Base-by-base conservation (phyloP, 1,284 basidiomycete species). In the Rhodotorula glutinis region DNA sequence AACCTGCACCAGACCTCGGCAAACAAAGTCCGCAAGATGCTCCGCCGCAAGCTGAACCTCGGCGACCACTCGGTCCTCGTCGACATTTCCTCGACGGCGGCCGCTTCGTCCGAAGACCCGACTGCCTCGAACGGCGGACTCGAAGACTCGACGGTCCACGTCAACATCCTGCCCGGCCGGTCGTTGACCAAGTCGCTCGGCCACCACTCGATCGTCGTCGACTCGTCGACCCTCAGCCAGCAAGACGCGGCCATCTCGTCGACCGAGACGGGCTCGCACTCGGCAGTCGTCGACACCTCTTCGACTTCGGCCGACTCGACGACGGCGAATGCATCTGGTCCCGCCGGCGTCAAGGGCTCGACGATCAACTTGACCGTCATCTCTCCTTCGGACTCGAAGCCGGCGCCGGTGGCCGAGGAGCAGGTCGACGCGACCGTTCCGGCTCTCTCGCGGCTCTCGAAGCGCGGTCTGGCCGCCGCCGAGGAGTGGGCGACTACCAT, bases 291-390 rank as follows among this genome's bases (percentile, higher is more conserved):
- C 57, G 66, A 67, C 52, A 64, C 65, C 25, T 69, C 67, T 3
- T 57, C 66, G 1, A 47, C 64, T 13, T 51, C 56, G 10, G 7
- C 44, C 25, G 16, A 44, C 25, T 69, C 67, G 4, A 54, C 66
- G 0, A 43, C 61, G 13, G 41, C 57, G 10, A 8, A 43, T 13
- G n/a, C 64, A 14, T 23, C 60, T 0, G 19, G 52, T 30, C 51
- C 67, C 38, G 58, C 59, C 53, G 70, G 70, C 9, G 67, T 71
- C 64, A 69, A 69, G 57, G 60, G 62, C 53, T 71, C 70, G 53
- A 72, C 67, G 38, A 66, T 69, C 67, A 72, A 69, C 63, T 44
- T 72, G 38, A 69, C 70, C 44, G 67, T 72, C 53, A 67, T 72
- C 65, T 55, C 70, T 30, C 62, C 61, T 4, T 57, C 57, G 38